Conservation (phyloP, 2,329 filamentous ascomycete species). For the Verticillium nubilum region DNA sequence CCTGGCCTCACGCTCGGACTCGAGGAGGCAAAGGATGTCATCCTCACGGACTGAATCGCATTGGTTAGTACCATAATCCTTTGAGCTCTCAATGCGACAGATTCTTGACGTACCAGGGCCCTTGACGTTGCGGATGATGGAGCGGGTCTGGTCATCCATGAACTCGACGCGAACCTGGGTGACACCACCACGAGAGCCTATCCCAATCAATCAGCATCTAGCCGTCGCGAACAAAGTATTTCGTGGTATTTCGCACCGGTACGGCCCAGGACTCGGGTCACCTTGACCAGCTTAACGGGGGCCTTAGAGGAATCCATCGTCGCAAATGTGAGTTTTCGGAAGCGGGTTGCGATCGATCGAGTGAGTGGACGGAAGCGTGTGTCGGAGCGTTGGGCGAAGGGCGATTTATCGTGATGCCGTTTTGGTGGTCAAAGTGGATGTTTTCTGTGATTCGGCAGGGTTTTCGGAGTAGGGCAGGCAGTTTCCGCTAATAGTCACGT, state of each 20-base stretch:
- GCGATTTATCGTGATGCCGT: neutral
- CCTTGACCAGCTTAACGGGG: conserved; percentile 99
- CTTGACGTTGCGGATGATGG: conserved; percentile 99
- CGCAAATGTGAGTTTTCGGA: neutral
- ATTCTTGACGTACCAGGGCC: conserved; percentile 69
- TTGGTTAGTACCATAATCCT: neutral
- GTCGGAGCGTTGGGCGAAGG: neutral
- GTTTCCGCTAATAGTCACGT: neutral
- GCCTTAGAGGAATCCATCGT: conserved; percentile 88
- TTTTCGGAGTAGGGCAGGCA: neutral
- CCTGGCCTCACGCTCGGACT: conserved; percentile 98
- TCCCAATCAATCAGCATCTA: neutral
- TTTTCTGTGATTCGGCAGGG: neutral
- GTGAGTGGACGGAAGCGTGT: neutral
- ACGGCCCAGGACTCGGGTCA: conserved; percentile 95
- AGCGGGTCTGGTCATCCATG: conserved; percentile 98
- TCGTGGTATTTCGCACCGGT: conserved; percentile 62
- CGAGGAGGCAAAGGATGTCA: conserved; percentile 99
- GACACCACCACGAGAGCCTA: conserved; percentile 98
- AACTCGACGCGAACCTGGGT: conserved; percentile 99
- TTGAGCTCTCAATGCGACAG: neutral
- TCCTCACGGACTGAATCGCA: conserved; percentile 60
- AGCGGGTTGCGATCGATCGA: neutral
- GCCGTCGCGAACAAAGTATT: neutral
- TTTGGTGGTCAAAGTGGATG: neutral